phyloP scores from a whole-genome alignment of 257 asterid genomes.

The Nyctanthes arbortristis region DNA sequence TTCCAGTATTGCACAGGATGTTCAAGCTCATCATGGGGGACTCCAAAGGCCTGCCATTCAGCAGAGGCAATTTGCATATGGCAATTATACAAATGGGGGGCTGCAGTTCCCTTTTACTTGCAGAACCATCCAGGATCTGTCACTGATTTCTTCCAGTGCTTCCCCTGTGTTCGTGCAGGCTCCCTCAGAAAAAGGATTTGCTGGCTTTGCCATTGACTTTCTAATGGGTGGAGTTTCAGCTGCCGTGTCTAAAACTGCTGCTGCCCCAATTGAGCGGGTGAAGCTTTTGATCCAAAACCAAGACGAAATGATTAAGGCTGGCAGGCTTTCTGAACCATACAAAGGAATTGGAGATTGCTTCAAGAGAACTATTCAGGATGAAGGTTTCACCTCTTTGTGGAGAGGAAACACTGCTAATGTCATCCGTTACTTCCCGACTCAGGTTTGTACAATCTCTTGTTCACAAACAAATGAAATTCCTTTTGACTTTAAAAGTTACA shows the following conservation, averaged over 20 bases:
- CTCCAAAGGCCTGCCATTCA: conserved; percentile 19
- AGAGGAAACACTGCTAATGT: conserved; percentile 30
- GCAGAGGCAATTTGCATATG: conserved; percentile 17
- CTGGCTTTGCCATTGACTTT: conserved; percentile 21
- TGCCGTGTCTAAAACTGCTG: conserved; percentile 24
- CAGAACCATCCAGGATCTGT: conserved; percentile 7
- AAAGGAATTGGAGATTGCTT: conserved; percentile 28
- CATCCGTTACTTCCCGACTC: conserved; percentile 30
- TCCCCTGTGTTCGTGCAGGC: conserved; percentile 29
- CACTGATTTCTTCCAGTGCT: conserved; percentile 22
- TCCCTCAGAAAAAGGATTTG: conserved; percentile 24
- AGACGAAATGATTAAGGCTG: conserved; percentile 26
- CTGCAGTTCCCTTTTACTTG: conserved; percentile 19
- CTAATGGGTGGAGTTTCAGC: conserved; percentile 27
- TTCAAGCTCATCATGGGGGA: conserved; percentile 20
- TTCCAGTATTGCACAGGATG: conserved; percentile 15
- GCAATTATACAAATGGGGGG: conserved; percentile 26
- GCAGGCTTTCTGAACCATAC: conserved; percentile 29
- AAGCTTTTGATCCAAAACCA: conserved; percentile 19
- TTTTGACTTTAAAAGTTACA: background rate
- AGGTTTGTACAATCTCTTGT: conserved; percentile 11
- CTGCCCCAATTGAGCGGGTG: conserved; percentile 19
- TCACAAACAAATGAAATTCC: background rate
- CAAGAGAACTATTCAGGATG: conserved; percentile 23
- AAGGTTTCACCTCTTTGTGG: conserved; percentile 21